These are phyloP conservation scores for Aspergillus conjunctus DNA, from an alignment of 495 filamentous ascomycete species.

Conservation along the genomic window DNA sequence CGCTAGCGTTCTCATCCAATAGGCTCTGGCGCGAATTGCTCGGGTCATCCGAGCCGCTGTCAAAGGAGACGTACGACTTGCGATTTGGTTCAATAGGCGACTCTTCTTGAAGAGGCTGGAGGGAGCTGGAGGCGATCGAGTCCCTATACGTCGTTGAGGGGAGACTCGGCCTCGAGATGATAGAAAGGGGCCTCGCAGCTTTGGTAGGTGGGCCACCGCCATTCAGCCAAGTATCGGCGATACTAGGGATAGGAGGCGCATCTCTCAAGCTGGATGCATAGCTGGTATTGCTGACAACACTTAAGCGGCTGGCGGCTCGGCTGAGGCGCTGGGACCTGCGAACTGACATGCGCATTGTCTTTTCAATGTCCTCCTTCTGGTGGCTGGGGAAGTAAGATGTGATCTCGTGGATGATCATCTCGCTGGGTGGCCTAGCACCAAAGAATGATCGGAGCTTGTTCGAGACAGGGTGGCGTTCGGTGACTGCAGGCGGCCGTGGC, in stretches of 20 bases:
- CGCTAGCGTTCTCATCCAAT: slow-evolving; percentile 76
- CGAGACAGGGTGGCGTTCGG: slow-evolving; percentile 52
- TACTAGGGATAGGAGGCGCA: slow-evolving; percentile 88
- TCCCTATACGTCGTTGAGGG: slow-evolving; percentile 71
- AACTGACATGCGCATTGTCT: slow-evolving; percentile 88
- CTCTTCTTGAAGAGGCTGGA: slow-evolving; percentile 90
- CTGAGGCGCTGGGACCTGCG: slow-evolving; percentile 87
- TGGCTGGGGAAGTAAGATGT: slow-evolving; percentile 97
- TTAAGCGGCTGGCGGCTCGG: slow-evolving; percentile 85
- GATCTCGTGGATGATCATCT: slow-evolving; percentile 94
- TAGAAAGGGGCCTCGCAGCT: slow-evolving; percentile 60
- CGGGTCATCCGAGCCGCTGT: slow-evolving; percentile 81
- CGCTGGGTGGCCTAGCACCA: slow-evolving; percentile 88
- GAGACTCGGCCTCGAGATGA: slow-evolving; percentile 58
- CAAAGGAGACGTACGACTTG: slow-evolving; percentile 96
- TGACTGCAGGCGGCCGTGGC: slow-evolving; percentile 36
- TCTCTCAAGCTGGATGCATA: slow-evolving; percentile 88
- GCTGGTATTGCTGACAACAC: slow-evolving; percentile 91
- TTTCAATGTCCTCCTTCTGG: slow-evolving; percentile 86
- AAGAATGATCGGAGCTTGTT: slow-evolving; percentile 73
- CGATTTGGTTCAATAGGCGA: slow-evolving; percentile 85
- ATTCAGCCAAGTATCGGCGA: slow-evolving; percentile 90
- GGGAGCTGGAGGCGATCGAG: slow-evolving; percentile 81
- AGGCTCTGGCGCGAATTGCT: slow-evolving; percentile 71
- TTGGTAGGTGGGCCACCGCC: slow-evolving; percentile 43